Base-by-base conservation (phyloP, 768 basidiomycete species). In the Panaeolus papilionaceus region DNA sequence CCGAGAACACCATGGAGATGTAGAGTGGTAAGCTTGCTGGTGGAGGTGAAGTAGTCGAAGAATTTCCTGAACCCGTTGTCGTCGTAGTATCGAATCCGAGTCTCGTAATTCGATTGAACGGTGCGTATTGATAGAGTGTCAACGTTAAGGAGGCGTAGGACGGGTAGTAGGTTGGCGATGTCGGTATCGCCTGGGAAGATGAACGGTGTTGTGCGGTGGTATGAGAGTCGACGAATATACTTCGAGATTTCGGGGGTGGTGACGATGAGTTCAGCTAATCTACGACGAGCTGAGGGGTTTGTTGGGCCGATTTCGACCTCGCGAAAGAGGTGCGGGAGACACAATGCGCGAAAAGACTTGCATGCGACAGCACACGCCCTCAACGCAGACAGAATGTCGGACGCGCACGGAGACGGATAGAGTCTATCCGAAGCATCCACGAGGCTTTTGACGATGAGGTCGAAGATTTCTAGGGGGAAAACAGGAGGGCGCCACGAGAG, bases 401-500 rank as follows among this genome's bases (percentile, higher is more conserved):
- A 58, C 54, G 54, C 12, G 54, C 28, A 58, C 54, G 54, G 54
- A 12, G 14, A 58, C 54, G 54, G 54, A 58, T 58, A 58, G 54
- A 16, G 8, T 16, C 26, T 58, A 58, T 28, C 54, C 54, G 54
- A 33, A 23, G 10, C 26, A 28, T 58, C 26, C 54, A 28, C 54
- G 54, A 58, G 54, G 54, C 33, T 58, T 16, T 11, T 58, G 28
- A 58, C 14, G 54, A 58, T 58, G 54, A 58, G 54, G 28, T 58
- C 54, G 14, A 58, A 58, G 7, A 58, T 58, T 58, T 58, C 54
- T 28, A 58, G 33, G 16, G 54, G 54, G n/a, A 58, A 58, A 28
- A 33, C 33, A 14, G 54, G 54, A 12, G 12, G 54, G 11, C 28
- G 54, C 4, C 11, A 58, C 33, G 26, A 37, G 54, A 12, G 16